phyloP scores from a whole-genome alignment of 352 stramenopile genomes.

The Plasmopara muralis region DNA sequence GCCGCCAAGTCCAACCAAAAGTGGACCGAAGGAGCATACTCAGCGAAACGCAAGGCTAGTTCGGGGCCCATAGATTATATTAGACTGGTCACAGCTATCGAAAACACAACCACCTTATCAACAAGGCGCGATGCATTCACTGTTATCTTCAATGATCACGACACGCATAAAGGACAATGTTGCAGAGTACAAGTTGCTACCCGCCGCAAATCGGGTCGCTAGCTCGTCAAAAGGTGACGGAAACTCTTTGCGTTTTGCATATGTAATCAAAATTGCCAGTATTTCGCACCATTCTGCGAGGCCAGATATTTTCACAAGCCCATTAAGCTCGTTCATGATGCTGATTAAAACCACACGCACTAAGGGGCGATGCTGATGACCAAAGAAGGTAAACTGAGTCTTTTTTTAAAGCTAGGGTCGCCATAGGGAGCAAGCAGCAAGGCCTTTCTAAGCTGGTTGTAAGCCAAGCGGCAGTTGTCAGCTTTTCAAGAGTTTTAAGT shows the following conservation, averaged over 20 bases:
- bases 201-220: conserved; percentile 85
- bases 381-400: conserved; percentile 96
- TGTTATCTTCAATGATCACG: no score
- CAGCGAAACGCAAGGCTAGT: no score
- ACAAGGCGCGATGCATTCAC: no score
- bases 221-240: conserved; percentile 92
- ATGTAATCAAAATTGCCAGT: conserved; percentile 96
- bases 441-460: conserved; percentile 94
- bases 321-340: conserved; percentile 90
- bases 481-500: conserved; percentile 96
- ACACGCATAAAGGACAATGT: conserved; percentile 97
- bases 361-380: conserved; percentile 85
- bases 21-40: no score
- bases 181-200: conserved; percentile 88
- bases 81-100: no score
- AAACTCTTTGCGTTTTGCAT: conserved; percentile 97
- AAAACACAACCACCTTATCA: no score
- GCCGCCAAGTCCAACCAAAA: no score
- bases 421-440: conserved; percentile 91
- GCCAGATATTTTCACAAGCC: conserved; percentile 84
- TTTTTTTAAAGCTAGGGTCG: conserved; percentile 92
- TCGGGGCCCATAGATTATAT: no score
- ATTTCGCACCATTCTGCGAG: conserved; percentile 95
- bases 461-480: conserved; percentile 94
- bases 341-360: no score